A percentile compares a stretch with the other conserved stretches of the same genome.
Conservation (phyloP, 192 early-diverging fungal species). For the Allomyces arbusculus region DNA sequence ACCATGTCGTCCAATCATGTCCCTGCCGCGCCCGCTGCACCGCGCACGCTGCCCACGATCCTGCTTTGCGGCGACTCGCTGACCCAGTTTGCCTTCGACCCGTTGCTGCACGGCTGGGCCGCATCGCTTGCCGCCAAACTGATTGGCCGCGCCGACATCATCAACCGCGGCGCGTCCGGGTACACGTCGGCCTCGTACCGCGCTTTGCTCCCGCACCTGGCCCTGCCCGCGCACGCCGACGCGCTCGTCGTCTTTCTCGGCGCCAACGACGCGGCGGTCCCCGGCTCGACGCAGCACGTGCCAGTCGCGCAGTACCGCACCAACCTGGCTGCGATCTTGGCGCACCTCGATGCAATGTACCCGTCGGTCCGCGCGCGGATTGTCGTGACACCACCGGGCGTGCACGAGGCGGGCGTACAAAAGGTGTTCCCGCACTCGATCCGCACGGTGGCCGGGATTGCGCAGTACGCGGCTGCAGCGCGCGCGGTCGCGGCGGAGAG, state of each 20-base stretch:
- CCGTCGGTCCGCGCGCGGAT: not conserved
- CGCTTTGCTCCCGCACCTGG: conserved; percentile 25
- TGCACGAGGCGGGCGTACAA: not conserved
- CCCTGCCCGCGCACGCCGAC: conserved; percentile 1
- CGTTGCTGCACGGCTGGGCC: not conserved
- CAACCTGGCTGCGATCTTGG: conserved; percentile 42
- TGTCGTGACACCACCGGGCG: not conserved
- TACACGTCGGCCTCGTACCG: conserved; percentile 45
- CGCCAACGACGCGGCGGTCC: conserved; percentile 52
- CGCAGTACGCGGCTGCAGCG: no score
- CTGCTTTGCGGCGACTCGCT: not conserved
- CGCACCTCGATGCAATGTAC: conserved; percentile 15
- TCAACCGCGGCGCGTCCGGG: conserved; percentile 64
- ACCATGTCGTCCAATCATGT: no score
- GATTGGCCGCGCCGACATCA: conserved; percentile 22
- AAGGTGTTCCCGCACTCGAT: no score
- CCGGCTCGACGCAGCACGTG: conserved; percentile 28
- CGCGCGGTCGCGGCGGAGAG: no score
- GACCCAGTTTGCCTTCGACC: not conserved
- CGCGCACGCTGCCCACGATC: no score
- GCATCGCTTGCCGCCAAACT: not conserved
- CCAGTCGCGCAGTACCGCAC: conserved; percentile 28
- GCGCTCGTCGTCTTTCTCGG: conserved; percentile 62
- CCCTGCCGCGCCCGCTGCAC: no score
- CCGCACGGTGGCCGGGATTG: no score